Conservation (phyloP, 2,329 filamentous ascomycete genomes). For the Cercospora brassicicola region DNA sequence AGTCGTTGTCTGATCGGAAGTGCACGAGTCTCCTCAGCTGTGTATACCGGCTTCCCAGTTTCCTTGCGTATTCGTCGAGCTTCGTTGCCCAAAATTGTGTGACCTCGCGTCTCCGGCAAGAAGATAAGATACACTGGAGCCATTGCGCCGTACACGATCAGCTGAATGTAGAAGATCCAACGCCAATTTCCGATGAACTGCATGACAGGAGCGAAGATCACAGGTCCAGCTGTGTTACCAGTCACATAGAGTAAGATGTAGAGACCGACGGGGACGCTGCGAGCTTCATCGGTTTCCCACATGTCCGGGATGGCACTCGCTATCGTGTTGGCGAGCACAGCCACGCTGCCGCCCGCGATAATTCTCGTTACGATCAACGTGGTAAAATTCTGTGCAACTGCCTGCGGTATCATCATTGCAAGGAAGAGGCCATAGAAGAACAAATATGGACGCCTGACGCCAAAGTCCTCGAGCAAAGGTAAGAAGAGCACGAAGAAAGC, state of each 20-base stretch:
- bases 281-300: constrained; percentile 37
- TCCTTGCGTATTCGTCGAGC: constrained; percentile 40
- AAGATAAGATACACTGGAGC: constrained; percentile 44
- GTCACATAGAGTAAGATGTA: constrained; percentile 41
- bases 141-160: constrained; percentile 49
- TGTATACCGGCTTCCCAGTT: constrained; percentile 31
- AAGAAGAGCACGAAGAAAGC: constrained; percentile 41
- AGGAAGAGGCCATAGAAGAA: constrained; percentile 40
- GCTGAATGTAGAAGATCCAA: constrained; percentile 45
- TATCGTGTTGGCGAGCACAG: constrained; percentile 41
- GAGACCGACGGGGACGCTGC: constrained; percentile 40
- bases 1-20: constrained; percentile 39
- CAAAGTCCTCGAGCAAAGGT: constrained; percentile 43
- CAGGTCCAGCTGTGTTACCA: constrained; percentile 41
- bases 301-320: constrained; percentile 43
- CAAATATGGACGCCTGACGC: constrained; percentile 36
- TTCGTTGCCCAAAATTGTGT: constrained; percentile 47
- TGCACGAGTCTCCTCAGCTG: constrained; percentile 40
- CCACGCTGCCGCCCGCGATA: constrained; percentile 42
- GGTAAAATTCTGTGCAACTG: constrained; percentile 42
- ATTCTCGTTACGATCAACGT: constrained; percentile 42
- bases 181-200: constrained; percentile 38
- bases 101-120: constrained; percentile 50
- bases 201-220: constrained; percentile 40
- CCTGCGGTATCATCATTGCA: constrained; percentile 43